These are phyloP conservation scores for Tricholomella constricta DNA, from an alignment of 768 basidiomycete species.

Conservation along the genomic window DNA sequence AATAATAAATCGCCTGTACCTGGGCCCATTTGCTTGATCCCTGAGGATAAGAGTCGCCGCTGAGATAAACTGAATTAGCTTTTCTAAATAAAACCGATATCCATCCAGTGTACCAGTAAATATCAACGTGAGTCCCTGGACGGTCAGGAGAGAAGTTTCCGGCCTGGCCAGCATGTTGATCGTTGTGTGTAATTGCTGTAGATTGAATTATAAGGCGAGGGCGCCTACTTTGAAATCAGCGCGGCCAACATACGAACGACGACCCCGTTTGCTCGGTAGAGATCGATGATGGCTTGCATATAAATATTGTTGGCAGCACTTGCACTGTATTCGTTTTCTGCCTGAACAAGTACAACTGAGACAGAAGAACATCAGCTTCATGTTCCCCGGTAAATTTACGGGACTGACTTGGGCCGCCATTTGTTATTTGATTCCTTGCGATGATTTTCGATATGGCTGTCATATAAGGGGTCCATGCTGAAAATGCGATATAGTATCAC, in stretches of 20 bases:
- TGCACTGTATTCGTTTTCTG: constrained; percentile 57
- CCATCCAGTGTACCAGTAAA: constrained; percentile 44
- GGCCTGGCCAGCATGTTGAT: constrained; percentile 47
- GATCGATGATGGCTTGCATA: constrained; percentile 52
- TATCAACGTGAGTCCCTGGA: constrained; percentile 46
- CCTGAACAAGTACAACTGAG: constrained; percentile 50
- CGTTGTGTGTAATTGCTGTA: constrained; percentile 50
- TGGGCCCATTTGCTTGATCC: constrained; percentile 49
- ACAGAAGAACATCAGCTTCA: not conserved
- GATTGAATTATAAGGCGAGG: not conserved
- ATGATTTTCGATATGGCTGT: constrained; percentile 50
- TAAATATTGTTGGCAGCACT: constrained; percentile 43
- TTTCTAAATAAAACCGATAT: not conserved
- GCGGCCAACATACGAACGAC: constrained; percentile 43
- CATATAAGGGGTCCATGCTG: constrained; percentile 60
- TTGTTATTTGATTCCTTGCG: constrained; percentile 56
- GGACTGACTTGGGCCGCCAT: constrained; percentile 56
- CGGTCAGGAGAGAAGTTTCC: constrained; percentile 54
- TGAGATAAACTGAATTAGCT: constrained; percentile 14
- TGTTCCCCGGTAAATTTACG: not conserved
- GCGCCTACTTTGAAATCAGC: not conserved
- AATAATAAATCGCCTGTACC: constrained; percentile 51
- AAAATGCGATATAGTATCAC: not conserved
- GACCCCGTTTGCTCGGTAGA: constrained; percentile 46
- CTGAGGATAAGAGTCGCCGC: constrained; percentile 56